A percentile compares a stretch with the other conserved stretches of the same genome.
These are phyloP conservation scores for Bifiguratus adelaidae DNA, from an alignment of 192 early-diverging fungal genomes.

Conservation along the genomic window DNA sequence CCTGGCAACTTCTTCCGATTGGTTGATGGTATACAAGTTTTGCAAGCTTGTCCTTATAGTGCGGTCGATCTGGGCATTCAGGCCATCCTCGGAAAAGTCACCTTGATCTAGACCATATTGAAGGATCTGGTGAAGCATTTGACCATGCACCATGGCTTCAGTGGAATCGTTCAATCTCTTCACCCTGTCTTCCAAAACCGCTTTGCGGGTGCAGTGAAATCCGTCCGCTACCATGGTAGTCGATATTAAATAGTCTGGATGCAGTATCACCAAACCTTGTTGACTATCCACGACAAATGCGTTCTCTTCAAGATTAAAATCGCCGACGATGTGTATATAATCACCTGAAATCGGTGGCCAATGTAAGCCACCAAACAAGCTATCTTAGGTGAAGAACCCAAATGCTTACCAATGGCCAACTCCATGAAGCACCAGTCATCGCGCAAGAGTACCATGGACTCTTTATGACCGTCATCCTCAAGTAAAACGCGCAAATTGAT, in stretches of 20 bases:
- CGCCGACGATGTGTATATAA: background rate
- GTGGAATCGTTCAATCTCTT: slow-evolving; percentile 26
- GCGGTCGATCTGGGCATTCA: slow-evolving; percentile 31
- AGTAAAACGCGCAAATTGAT: too few relatives aligned
- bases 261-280: slow-evolving; percentile 51
- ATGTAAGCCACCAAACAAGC: background rate
- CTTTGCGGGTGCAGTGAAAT: slow-evolving; percentile 65
- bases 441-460: background rate
- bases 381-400: background rate
- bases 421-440: background rate
- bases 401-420: background rate
- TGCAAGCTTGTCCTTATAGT: slow-evolving; percentile 43
- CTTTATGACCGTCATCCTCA: too few relatives aligned
- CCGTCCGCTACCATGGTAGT: slow-evolving; percentile 67
- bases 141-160: slow-evolving; percentile 62
- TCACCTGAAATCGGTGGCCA: background rate
- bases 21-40: slow-evolving; percentile 62
- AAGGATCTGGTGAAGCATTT: slow-evolving; percentile 73
- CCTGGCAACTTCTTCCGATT: slow-evolving; percentile 41
- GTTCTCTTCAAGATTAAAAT: background rate
- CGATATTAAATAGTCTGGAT: slow-evolving; percentile 76
- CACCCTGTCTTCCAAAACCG: slow-evolving; percentile 63
- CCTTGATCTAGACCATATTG: slow-evolving; percentile 49
- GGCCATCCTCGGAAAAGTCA: slow-evolving; percentile 41
- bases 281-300: slow-evolving; percentile 43